phyloP scores from a whole-genome alignment of 768 basidiomycete genomes.

The Tremella yokohamensis region DNA sequence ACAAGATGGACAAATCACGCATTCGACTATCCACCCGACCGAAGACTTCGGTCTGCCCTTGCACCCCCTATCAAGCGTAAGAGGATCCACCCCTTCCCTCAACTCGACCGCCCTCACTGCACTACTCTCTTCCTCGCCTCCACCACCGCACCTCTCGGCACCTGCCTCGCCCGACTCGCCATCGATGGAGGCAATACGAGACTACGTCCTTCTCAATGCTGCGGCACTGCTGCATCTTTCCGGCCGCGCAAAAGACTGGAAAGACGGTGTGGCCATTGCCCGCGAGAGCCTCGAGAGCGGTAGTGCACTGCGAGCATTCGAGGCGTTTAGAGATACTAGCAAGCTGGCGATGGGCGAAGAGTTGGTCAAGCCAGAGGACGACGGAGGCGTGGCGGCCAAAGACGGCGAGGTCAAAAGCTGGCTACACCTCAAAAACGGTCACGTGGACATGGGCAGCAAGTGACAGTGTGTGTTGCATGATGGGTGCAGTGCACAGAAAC shows the following conservation, averaged over 20 bases:
- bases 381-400: slow-evolving; percentile 51
- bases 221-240: slow-evolving; percentile 82
- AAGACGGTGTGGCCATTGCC: slow-evolving; percentile 69
- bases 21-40: slow-evolving; percentile 62
- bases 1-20: slow-evolving; percentile 59
- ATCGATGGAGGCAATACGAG: slow-evolving; percentile 62
- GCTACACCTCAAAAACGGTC: slow-evolving; percentile 21
- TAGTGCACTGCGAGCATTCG: slow-evolving; percentile 52
- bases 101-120: slow-evolving; percentile 72
- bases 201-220: slow-evolving; percentile 88
- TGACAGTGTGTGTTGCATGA: too few relatives aligned
- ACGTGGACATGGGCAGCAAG: not conserved
- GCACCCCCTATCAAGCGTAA: slow-evolving; percentile 68
- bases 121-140: slow-evolving; percentile 58
- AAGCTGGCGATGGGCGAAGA: slow-evolving; percentile 45
- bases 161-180: slow-evolving; percentile 42
- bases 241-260: slow-evolving; percentile 66
- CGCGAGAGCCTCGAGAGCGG: slow-evolving; percentile 54
- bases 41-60: slow-evolving; percentile 68
- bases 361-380: slow-evolving; percentile 39
- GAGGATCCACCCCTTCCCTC: slow-evolving; percentile 68
- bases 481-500: too few relatives aligned
- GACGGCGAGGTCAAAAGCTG: slow-evolving; percentile 48
- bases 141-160: slow-evolving; percentile 36
- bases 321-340: slow-evolving; percentile 51